A percentile compares a stretch with the other conserved stretches of the same genome.
Conservation (phyloP, 257 asterid genomes). For the Nicotiana attenuata region DNA sequence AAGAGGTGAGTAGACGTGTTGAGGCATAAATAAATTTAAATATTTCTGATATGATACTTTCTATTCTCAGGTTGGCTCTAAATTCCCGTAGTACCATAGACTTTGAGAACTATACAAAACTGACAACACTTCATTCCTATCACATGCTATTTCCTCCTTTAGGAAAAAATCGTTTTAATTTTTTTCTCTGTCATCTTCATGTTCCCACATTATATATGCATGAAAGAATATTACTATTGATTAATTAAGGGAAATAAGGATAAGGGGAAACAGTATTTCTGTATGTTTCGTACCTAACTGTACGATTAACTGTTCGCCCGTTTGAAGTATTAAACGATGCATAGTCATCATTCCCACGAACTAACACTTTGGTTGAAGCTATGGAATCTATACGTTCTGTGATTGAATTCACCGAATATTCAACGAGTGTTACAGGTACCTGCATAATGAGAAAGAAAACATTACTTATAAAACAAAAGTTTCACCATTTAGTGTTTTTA, state of each 20-base stretch:
- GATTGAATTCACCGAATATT: slow-evolving; percentile 71
- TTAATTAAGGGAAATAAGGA: not conserved
- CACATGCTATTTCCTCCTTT: not conserved
- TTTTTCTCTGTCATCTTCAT: not conserved
- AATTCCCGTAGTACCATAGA: no score
- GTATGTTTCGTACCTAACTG: slow-evolving; percentile 55
- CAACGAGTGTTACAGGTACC: slow-evolving; percentile 73
- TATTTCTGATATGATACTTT: no score
- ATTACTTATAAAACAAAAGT: not conserved
- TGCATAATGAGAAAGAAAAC: slow-evolving; percentile 13
- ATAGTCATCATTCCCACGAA: slow-evolving; percentile 39
- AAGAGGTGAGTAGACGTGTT: no score
- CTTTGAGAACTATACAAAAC: not conserved
- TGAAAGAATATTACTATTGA: not conserved
- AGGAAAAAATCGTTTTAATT: not conserved
- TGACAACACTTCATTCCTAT: not conserved
- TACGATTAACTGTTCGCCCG: slow-evolving; percentile 48
- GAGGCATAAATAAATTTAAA: no score
- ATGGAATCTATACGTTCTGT: slow-evolving; percentile 93
- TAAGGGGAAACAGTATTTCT: not conserved
- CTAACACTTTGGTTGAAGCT: slow-evolving; percentile 73
- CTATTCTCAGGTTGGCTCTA: not conserved
- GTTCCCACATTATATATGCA: not conserved
- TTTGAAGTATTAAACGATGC: slow-evolving; percentile 46
- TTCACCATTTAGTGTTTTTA: no score